Conservation (phyloP, 176 grass and related monocot species). For the Musa itinerans region DNA sequence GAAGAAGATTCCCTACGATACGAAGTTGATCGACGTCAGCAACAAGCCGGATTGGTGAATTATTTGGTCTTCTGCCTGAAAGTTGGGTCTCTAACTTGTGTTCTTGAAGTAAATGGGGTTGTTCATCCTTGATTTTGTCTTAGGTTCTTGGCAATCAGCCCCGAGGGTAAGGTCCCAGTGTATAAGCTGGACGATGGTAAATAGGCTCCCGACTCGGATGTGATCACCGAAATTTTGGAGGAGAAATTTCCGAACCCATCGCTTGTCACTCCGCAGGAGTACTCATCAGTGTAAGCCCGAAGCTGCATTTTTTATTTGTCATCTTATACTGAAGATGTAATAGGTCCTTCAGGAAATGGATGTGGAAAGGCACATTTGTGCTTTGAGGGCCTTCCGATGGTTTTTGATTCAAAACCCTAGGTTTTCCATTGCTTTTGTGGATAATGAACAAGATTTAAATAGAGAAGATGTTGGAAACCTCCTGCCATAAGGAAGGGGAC, state of each 20-base stretch:
- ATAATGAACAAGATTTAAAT: too few relatives aligned
- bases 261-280: constrained; percentile 12
- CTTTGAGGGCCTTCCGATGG: neutral
- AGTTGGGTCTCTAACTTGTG: neutral
- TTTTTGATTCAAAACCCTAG: neutral
- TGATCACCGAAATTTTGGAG: constrained; percentile 21
- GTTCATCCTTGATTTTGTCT: neutral
- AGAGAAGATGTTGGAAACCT: neutral
- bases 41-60: constrained; percentile 74
- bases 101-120: neutral
- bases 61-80: neutral
- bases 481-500: neutral
- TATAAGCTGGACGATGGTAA: constrained; percentile 7
- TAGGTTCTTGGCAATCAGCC: constrained; percentile 24
- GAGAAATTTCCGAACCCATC: constrained; percentile 24
- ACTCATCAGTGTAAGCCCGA: constrained; percentile 14
- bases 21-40: constrained; percentile 56
- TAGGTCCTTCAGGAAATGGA: neutral
- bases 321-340: neutral
- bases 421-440: too few relatives aligned
- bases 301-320: neutral
- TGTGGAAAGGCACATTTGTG: neutral
- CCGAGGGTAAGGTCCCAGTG: constrained; percentile 26
- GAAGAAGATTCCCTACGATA: constrained; percentile 72
- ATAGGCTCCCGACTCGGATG: constrained; percentile 19